phyloP scores from a whole-genome alignment of 2,329 filamentous ascomycete species.

The Trichoderma sp. region DNA sequence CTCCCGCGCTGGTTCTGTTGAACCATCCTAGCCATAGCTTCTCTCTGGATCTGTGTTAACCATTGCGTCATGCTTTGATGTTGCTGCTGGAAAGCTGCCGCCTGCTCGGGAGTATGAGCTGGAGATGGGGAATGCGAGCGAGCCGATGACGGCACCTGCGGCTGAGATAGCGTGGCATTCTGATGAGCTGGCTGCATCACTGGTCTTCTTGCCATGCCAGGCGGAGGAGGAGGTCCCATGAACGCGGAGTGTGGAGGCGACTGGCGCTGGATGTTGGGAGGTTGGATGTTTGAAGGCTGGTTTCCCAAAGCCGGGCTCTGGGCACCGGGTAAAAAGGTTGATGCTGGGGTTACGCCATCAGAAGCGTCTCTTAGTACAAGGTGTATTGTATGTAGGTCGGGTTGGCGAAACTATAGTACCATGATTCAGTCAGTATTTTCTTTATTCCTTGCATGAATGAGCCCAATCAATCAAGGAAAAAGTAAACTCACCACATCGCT shows the following conservation, averaged over 20 bases:
- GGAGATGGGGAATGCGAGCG: conserved; percentile 24
- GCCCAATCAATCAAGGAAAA: neutral
- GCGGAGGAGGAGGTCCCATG: conserved; percentile 34
- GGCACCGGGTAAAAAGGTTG: conserved; percentile 31
- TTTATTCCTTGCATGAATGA: neutral
- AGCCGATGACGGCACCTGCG: conserved; percentile 38
- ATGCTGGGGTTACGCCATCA: conserved; percentile 36
- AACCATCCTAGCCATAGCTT: conserved; percentile 45
- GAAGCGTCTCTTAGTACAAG: conserved; percentile 50
- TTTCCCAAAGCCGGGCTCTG: conserved; percentile 33
- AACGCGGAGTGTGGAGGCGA: conserved; percentile 1
- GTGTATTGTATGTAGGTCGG: conserved; percentile 55
- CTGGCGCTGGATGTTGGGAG: conserved; percentile 31
- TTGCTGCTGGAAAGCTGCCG: conserved; percentile 40
- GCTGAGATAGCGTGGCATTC: conserved; percentile 33
- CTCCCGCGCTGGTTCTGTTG: conserved; percentile 48
- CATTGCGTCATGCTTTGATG: conserved; percentile 49
- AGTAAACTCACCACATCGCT: conserved; percentile 50
- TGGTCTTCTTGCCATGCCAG: conserved; percentile 36
- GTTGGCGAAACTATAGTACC: conserved; percentile 43
- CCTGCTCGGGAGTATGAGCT: conserved; percentile 34
- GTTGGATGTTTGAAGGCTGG: conserved; percentile 29
- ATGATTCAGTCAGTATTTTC: conserved; percentile 23
- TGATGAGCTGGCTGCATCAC: conserved; percentile 34
- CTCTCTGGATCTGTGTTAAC: conserved; percentile 50